phyloP scores from a whole-genome alignment of 306 rosid species.

The Hippophae rhamnoides region DNA sequence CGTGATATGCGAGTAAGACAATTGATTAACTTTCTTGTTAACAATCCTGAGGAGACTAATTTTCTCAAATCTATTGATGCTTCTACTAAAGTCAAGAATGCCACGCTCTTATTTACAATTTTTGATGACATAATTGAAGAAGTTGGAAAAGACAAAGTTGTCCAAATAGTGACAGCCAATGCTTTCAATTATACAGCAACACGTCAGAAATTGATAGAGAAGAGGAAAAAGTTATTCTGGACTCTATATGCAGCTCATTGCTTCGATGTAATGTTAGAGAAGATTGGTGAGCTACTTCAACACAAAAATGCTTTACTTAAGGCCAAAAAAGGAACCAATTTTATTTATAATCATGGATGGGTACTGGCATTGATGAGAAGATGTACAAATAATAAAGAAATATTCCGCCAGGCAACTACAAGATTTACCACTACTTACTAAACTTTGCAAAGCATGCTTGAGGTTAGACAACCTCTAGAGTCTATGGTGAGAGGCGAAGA shows the following conservation, averaged over 20 bases:
- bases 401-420: no score
- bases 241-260: background rate
- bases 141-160: background rate
- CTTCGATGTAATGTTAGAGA: background rate
- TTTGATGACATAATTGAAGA: background rate
- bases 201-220: background rate
- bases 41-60: background rate
- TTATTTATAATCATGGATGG: no score
- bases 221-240: background rate
- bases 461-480: no score
- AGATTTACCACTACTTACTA: no score
- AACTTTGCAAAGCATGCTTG: no score
- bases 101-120: background rate
- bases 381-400: no score
- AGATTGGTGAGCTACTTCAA: background rate
- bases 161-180: background rate
- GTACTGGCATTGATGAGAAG: no score
- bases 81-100: background rate
- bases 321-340: no score
- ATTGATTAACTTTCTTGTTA: background rate
- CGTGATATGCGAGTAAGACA: background rate
- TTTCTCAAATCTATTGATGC: background rate
- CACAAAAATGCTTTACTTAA: background rate
- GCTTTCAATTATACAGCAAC: background rate
- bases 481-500: no score